These are phyloP conservation scores for Backusella circina DNA, from an alignment of 192 early-diverging fungal species.

Conservation along the genomic window DNA sequence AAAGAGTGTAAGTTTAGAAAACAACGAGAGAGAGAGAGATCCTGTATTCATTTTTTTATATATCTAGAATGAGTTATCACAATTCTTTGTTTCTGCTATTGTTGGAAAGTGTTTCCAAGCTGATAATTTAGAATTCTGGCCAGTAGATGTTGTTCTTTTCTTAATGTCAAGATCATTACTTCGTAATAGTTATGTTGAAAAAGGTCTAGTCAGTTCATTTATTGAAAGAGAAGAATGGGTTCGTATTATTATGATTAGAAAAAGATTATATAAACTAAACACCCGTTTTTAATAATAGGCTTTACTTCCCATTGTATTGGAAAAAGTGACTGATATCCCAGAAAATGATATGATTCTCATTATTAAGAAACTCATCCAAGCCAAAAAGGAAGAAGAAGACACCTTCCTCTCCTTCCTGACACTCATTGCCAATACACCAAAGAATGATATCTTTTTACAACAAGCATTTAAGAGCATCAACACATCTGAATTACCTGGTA, in stretches of 20 bases:
- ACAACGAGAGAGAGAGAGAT: not conserved
- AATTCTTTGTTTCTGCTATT: constrained; percentile 36
- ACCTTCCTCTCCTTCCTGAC: constrained; percentile 25
- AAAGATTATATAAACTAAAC: too few relatives aligned
- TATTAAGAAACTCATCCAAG: constrained; percentile 37
- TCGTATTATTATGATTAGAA: too few relatives aligned
- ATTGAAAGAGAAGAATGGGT: constrained; percentile 45
- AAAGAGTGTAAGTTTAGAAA: not conserved
- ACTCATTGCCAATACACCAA: constrained; percentile 32
- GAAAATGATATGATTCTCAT: constrained; percentile 41
- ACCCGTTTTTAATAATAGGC: constrained; percentile 9
- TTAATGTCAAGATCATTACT: constrained; percentile 28
- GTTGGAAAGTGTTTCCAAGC: constrained; percentile 30
- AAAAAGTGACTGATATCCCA: constrained; percentile 43
- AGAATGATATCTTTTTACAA: constrained; percentile 50
- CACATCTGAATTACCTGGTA: constrained; percentile 36
- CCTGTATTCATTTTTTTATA: not conserved
- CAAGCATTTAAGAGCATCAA: constrained; percentile 42
- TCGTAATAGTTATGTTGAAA: constrained; percentile 23
- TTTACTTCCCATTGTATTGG: constrained; percentile 38
- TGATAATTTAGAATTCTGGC: constrained; percentile 35
- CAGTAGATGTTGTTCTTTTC: constrained; percentile 33
- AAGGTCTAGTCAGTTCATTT: constrained; percentile 32
- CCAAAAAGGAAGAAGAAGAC: not conserved
- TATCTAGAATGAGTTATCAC: constrained; percentile 29